phyloP scores from a whole-genome alignment of 495 filamentous ascomycete species.

The Lepidopterella palustris region DNA sequence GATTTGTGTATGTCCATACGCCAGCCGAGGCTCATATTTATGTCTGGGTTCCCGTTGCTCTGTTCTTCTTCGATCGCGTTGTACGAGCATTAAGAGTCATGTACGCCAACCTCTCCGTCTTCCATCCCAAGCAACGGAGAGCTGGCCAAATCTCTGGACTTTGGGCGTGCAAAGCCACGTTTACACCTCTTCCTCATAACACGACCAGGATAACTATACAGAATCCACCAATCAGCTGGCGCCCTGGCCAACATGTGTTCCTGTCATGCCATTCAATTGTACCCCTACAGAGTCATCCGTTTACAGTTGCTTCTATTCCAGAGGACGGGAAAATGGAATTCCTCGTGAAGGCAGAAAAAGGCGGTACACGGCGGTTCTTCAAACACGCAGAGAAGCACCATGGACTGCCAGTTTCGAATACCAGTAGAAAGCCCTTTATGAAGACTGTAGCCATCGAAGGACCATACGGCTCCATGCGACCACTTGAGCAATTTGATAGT shows the following conservation, averaged over 20 bases:
- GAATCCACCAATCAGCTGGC: constrained; percentile 64
- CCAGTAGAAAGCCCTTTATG: neutral
- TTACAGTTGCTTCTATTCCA: constrained; percentile 65
- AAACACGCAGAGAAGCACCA: constrained; percentile 50
- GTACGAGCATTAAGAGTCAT: constrained; percentile 47
- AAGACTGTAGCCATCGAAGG: constrained; percentile 40
- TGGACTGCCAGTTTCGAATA: constrained; percentile 47
- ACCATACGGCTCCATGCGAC: constrained; percentile 47
- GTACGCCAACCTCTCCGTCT: constrained; percentile 61
- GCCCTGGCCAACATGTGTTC: constrained; percentile 72
- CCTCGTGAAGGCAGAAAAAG: constrained; percentile 61
- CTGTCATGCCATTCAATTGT: constrained; percentile 63
- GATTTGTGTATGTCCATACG: constrained; percentile 58
- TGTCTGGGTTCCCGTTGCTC: constrained; percentile 68
- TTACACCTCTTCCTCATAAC: constrained; percentile 55
- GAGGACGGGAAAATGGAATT: constrained; percentile 59
- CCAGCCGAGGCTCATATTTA: constrained; percentile 47
- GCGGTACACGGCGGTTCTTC: constrained; percentile 63
- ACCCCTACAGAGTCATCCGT: constrained; percentile 70
- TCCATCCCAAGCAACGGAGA: constrained; percentile 39
- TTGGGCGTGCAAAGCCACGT: constrained; percentile 49
- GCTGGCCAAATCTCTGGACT: constrained; percentile 24
- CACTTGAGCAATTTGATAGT: constrained; percentile 51
- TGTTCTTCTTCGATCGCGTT: constrained; percentile 64
- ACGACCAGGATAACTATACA: constrained; percentile 64